Evolutionary conservation across 1,139 yeast genomes (phyloP), one percentile per base, ranked within the genome.

Genomic region (Yamadazyma conglobata): DNA sequence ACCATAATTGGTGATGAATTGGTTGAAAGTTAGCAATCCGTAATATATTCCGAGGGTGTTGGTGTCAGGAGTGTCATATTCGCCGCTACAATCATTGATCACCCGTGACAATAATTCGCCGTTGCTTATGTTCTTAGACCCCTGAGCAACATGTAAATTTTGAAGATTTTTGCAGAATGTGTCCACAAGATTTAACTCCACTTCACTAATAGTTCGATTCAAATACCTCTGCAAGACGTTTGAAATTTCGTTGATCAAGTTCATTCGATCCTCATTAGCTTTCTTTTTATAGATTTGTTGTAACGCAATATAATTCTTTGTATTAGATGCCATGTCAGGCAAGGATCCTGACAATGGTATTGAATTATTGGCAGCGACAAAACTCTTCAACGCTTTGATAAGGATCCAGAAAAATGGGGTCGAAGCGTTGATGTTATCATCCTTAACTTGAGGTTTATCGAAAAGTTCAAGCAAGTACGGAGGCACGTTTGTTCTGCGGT

Each of bases 291-390:
- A 88, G 10, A 86, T 46, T 1, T 51, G 52, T 48, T 80, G 84
- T 31, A 91, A 55, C 5, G 48, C 52, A 7, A 81, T 64, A 50
- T 83, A 91, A 32, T 68, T 68, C 10, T 57, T 57, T 0, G 96
- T 80, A 42, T 79, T 79, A 0, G 95, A 75, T 19, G 85, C 83
- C 96, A 91, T 89, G 53, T 89, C 97, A 0, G 96, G 96, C 9
- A 89, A 51, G 1, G 64, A 70, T 0, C 95, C 96, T 3, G 82
- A 68, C 3, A 87, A 59, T 0, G 96, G 96, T 13, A 54, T 48
- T 3, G 61, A 56, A n/a, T 61, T 55, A 36, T 64, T 56, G 4
- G 46, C 39, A 0, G 32, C 38, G 5, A 79, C 64, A 50, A 77
- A 89, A 4, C 44, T 42, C 20, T 68, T 58, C 30, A 89, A 58